Evolutionary conservation across 1,284 basidiomycete genomes (phyloP).

Genomic region (Moesziomyces sp.): DNA sequence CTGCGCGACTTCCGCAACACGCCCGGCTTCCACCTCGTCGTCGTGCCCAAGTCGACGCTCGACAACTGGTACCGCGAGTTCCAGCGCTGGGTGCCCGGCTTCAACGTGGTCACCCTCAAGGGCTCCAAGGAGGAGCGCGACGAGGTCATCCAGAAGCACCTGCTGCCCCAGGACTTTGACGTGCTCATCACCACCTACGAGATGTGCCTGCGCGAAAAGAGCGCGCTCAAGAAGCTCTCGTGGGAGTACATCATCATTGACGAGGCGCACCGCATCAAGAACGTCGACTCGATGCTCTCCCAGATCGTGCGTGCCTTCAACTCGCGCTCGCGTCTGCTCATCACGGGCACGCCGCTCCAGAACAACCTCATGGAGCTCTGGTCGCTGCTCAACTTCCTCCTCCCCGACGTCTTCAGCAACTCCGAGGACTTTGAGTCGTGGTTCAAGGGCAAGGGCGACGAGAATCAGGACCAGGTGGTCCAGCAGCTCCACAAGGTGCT

Average conservation of each 20-base stretch:
- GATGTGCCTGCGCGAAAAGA: slow-evolving; percentile 94
- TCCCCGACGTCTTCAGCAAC: slow-evolving; percentile 71
- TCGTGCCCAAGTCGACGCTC: slow-evolving; percentile 96
- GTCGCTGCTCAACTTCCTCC: slow-evolving; percentile 85
- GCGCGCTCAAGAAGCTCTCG: slow-evolving; percentile 88
- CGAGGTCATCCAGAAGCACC: slow-evolving; percentile 79
- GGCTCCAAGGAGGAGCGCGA: slow-evolving; percentile 90
- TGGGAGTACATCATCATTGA: slow-evolving; percentile 99
- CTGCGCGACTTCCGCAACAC: slow-evolving; percentile 85
- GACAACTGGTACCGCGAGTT: slow-evolving; percentile 98
- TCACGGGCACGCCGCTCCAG: slow-evolving; percentile 96
- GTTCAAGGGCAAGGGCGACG: slow-evolving; percentile 74
- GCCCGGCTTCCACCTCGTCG: slow-evolving; percentile 87
- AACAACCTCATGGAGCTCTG: slow-evolving; percentile 98
- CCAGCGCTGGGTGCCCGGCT: slow-evolving; percentile 84
- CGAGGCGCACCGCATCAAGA: slow-evolving; percentile 99
- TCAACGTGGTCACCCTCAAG: slow-evolving; percentile 83
- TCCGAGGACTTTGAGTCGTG: slow-evolving; percentile 76
- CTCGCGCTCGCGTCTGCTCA: slow-evolving; percentile 87
- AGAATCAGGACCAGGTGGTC: slow-evolving; percentile 82
- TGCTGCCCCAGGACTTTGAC: slow-evolving; percentile 90
- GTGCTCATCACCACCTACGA: slow-evolving; percentile 97
- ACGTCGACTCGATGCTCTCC: slow-evolving; percentile 93
- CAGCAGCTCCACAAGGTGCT: slow-evolving; percentile 98
- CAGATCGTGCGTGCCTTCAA: slow-evolving; percentile 94